Conservation (phyloP, 176 grass and related monocot genomes). For the Carex pumila region DNA sequence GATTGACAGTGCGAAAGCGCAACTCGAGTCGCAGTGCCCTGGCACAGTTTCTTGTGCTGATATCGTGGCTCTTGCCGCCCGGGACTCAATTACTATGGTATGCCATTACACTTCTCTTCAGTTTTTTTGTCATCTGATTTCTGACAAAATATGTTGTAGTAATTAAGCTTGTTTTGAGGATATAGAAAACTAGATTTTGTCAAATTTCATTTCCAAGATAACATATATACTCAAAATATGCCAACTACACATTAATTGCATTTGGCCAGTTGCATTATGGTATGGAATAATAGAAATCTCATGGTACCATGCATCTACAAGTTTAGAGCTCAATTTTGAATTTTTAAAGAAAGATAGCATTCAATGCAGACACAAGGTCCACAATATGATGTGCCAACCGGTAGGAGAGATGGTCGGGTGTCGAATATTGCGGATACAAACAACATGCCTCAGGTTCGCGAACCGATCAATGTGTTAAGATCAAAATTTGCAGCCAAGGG, state of each 20-base stretch:
- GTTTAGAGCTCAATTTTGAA: neutral
- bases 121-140: neutral
- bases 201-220: neutral
- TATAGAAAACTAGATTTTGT: neutral
- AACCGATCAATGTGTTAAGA: slow-evolving; percentile 33
- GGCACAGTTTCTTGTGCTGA: slow-evolving; percentile 86
- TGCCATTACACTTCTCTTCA: neutral
- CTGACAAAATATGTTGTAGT: neutral
- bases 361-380: slow-evolving; percentile 53
- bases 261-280: no score
- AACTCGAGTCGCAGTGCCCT: slow-evolving; percentile 55
- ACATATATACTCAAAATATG: neutral
- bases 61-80: slow-evolving; percentile 53
- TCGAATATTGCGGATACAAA: slow-evolving; percentile 46
- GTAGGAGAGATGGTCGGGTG: slow-evolving; percentile 43
- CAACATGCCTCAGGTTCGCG: slow-evolving; percentile 54
- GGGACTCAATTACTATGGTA: slow-evolving; percentile 55
- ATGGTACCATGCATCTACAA: neutral
- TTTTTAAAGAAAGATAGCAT: neutral
- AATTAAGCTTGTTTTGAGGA: neutral
- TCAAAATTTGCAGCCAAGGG: slow-evolving; percentile 65
- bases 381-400: slow-evolving; percentile 60
- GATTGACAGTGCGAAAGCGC: slow-evolving; percentile 53
- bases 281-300: neutral
- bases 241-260: neutral